Evolutionary conservation across 2,329 filamentous ascomycete genomes (phyloP), one percentile per base, ranked within the genome.

Genomic region (Incumbomyces lentus): DNA sequence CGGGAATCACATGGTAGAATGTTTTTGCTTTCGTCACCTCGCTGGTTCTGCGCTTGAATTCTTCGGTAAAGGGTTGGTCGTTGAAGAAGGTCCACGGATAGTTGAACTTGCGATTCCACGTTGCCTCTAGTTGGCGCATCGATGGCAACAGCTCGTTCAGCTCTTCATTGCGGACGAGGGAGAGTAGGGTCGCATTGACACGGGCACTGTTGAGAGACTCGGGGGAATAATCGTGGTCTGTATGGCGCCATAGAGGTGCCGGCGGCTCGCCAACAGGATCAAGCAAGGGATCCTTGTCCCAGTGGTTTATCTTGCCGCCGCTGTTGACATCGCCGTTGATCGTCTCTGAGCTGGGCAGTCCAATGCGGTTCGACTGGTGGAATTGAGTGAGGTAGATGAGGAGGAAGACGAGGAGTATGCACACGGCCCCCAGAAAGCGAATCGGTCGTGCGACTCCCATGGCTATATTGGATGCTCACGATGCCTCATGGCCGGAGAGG

Each of bases 71-170:
- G 13, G 86, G 86, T 44, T 86, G 82, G 61, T 98, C 90, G 68
- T 98, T 98, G 75, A 98, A 93, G 65, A 98, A 98, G 7, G 88
- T 95, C 87, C 92, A 98, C 0, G 92, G 92, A 62, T 98, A 98
- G 71, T 98, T 98, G 78, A 96, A 98, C 63, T 98, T 98, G 73
- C 79, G 74, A 61, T 98, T 98, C 88, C 89, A 98, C 1, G 90
- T 96, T 55, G 84, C 73, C 69, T 98, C 92, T 50, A 98, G 74
- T 61, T 98, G 90, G 46, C 68, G 68, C 86, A 98, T 98, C 19
- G 88, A 87, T 61, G 82, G 78, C 19, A 96, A 71, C 72, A 98
- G 84, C 39, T 83, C 85, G 17, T 79, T 69, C 22, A 95, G 70
- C 70, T 98, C 92, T 62, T 86, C 81, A 61, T 98, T 98, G 51